Evolutionary conservation across 1,284 basidiomycete genomes (phyloP), one percentile per base, ranked within the genome.

Genomic region (Moesziomyces antarcticus): DNA sequence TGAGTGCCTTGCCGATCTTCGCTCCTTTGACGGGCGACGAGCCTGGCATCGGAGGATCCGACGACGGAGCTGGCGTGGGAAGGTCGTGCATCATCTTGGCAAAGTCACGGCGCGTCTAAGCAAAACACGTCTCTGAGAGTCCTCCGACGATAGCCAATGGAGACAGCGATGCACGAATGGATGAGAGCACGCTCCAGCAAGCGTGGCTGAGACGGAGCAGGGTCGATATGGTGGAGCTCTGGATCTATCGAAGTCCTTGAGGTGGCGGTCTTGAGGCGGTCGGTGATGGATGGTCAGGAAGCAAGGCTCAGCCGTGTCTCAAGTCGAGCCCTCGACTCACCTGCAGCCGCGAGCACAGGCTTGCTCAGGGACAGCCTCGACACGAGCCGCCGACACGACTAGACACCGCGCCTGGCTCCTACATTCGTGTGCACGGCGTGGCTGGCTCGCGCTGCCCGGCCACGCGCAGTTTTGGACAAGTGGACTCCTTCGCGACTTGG

Each of bases 11-110:
- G 42, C 40, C 54, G 18, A n/a, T 50, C 35, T 54, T 56, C 21
- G 53, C 14, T 3, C 48, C 50, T 44, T 73, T 73, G 42, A 58
- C 16, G 2, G 71, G 65, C 11, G 71, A 73, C 18, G 71, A 69
- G 9, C 65, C 71, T 18, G 71, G 61, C 66, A 68, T 61, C 50
- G 58, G 61, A 57, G 71, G 60, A 49, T 73, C 71, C 71, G 71
- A 73, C 44, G 71, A 73, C 8, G 71, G 71, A 7, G 64, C 71
- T n/a, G 71, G 71, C 42, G 71, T 73, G 53, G 60, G 70, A 53
- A 73, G 60, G 43, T 73, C 64, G 60, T 73, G 70, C 70, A 73
- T 73, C 64, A 73, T 73, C 27, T 22, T 58, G 40, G 40, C 50
- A 5, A 44, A 44, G 21, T 44, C 42, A 24, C n/a, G 11, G 42